Evolutionary conservation across 1,284 basidiomycete genomes (phyloP).

Genomic region (Puccinia novopanici): DNA sequence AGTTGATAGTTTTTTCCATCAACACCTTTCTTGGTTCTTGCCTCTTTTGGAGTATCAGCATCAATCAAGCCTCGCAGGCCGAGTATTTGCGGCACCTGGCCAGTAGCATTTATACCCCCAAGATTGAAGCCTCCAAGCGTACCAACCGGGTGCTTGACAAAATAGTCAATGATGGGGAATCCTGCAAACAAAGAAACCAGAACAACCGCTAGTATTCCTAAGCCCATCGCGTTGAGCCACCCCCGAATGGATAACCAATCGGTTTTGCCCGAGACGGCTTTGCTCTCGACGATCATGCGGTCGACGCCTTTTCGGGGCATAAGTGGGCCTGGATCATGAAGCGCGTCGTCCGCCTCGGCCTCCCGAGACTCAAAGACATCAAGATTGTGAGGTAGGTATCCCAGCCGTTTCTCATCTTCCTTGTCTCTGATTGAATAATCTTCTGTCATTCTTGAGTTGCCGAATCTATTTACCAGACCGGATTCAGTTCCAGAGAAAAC

Average conservation of each 20-base stretch:
- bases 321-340: slow-evolving; percentile 46
- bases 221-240: slow-evolving; percentile 47
- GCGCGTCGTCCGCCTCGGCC: slow-evolving; percentile 40
- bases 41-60: slow-evolving; percentile 66
- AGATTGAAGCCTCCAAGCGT: slow-evolving; percentile 66
- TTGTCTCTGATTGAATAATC: slow-evolving; percentile 24
- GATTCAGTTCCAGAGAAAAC: background rate
- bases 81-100: slow-evolving; percentile 69
- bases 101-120: slow-evolving; percentile 75
- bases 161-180: slow-evolving; percentile 60
- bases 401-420: slow-evolving; percentile 24
- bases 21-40: slow-evolving; percentile 54
- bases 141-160: slow-evolving; percentile 55
- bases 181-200: slow-evolving; percentile 57
- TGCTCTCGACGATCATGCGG: slow-evolving; percentile 45
- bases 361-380: slow-evolving; percentile 42
- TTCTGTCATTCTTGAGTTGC: background rate
- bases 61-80: slow-evolving; percentile 74
- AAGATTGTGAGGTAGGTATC: slow-evolving; percentile 45
- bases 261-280: slow-evolving; percentile 33
- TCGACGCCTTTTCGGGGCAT: slow-evolving; percentile 47
- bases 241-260: slow-evolving; percentile 33
- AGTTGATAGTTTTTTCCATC: slow-evolving; percentile 61
- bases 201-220: slow-evolving; percentile 16
- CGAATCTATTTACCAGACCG: background rate